A percentile compares a stretch with the other conserved stretches of the same genome.
These are phyloP conservation scores for Cichorium intybus DNA, from an alignment of 140 eudicot genomes.

Conservation along the genomic window DNA sequence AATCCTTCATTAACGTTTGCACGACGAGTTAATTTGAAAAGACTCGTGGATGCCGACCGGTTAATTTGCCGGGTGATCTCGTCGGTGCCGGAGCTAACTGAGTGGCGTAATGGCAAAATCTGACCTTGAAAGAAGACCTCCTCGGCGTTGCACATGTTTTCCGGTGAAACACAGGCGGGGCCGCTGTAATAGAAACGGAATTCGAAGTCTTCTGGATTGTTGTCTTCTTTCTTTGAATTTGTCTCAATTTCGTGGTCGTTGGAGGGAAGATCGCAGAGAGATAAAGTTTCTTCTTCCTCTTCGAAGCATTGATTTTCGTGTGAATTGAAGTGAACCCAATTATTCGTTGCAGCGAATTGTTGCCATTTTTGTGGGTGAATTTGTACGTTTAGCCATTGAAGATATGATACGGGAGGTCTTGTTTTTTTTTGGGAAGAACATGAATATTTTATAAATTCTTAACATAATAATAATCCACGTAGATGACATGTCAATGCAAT, in stretches of 20 bases:
- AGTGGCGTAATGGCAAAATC: conserved; percentile 74
- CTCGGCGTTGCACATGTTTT: conserved; percentile 82
- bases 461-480: no score
- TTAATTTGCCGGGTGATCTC: conserved; percentile 30
- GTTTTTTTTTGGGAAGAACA: no score
- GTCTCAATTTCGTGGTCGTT: conserved; percentile 23
- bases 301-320: conserved; percentile 25
- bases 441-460: no score
- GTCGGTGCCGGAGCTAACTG: conserved; percentile 47
- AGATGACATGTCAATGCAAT: no score
- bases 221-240: conserved; percentile 1
- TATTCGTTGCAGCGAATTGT: conserved; percentile 23
- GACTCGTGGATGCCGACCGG: conserved; percentile 65
- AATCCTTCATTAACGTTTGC: conserved; percentile 3
- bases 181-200: conserved; percentile 36
- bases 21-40: no score
- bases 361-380: conserved; percentile 30
- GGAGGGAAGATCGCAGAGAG: conserved; percentile 69
- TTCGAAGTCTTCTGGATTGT: conserved; percentile 39
- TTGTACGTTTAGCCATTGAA: not conserved
- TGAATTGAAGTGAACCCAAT: conserved; percentile 36
- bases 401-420: conserved; percentile 7
- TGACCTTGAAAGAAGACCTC: conserved; percentile 82
- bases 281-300: conserved; percentile 59
- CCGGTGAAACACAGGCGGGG: conserved; percentile 28